These are phyloP conservation scores for Lolium multiflorum DNA, from an alignment of 176 grass and related monocot species.

Conservation along the genomic window DNA sequence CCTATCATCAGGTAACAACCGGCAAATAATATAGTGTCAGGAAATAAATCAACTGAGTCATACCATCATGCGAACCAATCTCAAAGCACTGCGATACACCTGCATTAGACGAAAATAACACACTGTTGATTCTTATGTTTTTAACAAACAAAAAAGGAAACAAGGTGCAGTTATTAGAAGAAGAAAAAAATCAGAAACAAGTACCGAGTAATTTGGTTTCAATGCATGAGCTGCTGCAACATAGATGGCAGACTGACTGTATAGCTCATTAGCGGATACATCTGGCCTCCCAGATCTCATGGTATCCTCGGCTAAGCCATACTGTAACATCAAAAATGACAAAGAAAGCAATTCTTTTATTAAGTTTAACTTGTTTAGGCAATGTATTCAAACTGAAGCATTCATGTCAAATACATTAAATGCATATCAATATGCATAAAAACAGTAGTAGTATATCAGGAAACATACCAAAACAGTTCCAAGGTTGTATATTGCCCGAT, in stretches of 20 bases:
- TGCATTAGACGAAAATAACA: slow-evolving; percentile 51
- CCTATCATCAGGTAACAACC: neutral
- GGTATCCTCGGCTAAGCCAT: slow-evolving; percentile 98
- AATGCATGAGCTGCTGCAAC: slow-evolving; percentile 99
- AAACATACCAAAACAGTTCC: slow-evolving; percentile 89
- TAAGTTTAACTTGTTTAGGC: slow-evolving; percentile 3
- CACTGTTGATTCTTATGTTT: neutral
- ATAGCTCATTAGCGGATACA: slow-evolving; percentile 74
- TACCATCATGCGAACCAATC: slow-evolving; percentile 93
- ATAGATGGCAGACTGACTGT: slow-evolving; percentile 99
- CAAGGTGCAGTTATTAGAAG: neutral
- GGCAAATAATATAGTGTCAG: neutral
- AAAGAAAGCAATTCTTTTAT: slow-evolving; percentile 17
- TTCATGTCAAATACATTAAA: slow-evolving; percentile 11
- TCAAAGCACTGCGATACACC: slow-evolving; percentile 95
- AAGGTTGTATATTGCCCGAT: slow-evolving; percentile 98
- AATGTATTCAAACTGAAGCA: slow-evolving; percentile 28
- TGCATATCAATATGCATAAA: neutral
- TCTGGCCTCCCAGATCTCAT: slow-evolving; percentile 88
- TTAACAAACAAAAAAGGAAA: neutral
- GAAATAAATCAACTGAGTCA: slow-evolving; percentile 35
- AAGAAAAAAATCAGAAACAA: slow-evolving; percentile 25
- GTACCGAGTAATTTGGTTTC: slow-evolving; percentile 94
- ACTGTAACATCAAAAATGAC: slow-evolving; percentile 57
- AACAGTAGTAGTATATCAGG: slow-evolving; percentile 28